A percentile compares a stretch with the other conserved stretches of the same genome.
Conservation (phyloP, 495 filamentous ascomycete genomes). For the Aspergillus asperescens region DNA sequence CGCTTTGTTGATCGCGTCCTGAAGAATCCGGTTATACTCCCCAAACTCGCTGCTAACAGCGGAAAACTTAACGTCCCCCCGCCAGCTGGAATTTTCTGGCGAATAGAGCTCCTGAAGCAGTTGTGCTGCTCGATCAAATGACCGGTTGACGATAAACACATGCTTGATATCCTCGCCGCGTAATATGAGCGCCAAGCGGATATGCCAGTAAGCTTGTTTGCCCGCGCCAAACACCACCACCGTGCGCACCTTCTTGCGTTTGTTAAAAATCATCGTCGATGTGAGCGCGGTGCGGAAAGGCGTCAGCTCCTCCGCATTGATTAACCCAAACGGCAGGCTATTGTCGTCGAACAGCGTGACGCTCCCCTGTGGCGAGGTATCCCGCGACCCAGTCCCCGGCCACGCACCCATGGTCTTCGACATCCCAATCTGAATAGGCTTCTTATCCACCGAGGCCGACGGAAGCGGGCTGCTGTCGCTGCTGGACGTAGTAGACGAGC, state of each 20-base stretch:
- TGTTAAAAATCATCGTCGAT: slow-evolving; percentile 65
- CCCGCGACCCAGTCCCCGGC: slow-evolving; percentile 37
- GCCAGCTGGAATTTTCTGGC: slow-evolving; percentile 43
- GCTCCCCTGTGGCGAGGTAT: slow-evolving; percentile 68
- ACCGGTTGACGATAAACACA: slow-evolving; percentile 74
- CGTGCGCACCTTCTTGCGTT: slow-evolving; percentile 63
- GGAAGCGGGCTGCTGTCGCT: slow-evolving; percentile 23
- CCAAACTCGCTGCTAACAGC: slow-evolving; percentile 65
- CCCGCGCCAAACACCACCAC: slow-evolving; percentile 86
- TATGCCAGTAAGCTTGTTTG: slow-evolving; percentile 90
- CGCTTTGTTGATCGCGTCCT: slow-evolving; percentile 59
- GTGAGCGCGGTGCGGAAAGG: slow-evolving; percentile 91
- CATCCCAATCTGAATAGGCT: slow-evolving; percentile 25
- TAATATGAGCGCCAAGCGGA: slow-evolving; percentile 72
- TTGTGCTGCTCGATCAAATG: slow-evolving; percentile 54
- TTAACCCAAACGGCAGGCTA: slow-evolving; percentile 68
- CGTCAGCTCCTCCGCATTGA: slow-evolving; percentile 82
- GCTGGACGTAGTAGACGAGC: slow-evolving; percentile 16
- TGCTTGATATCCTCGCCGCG: slow-evolving; percentile 66
- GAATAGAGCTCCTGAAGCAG: slow-evolving; percentile 55
- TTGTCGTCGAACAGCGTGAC: slow-evolving; percentile 65
- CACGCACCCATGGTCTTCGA: slow-evolving; percentile 36
- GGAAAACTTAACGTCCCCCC: slow-evolving; percentile 60
- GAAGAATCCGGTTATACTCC: slow-evolving; percentile 63
- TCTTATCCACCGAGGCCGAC: slow-evolving; percentile 33